Base-by-base conservation (phyloP, 495 filamentous ascomycete species). In the Penicillium psychrofluorescens region DNA sequence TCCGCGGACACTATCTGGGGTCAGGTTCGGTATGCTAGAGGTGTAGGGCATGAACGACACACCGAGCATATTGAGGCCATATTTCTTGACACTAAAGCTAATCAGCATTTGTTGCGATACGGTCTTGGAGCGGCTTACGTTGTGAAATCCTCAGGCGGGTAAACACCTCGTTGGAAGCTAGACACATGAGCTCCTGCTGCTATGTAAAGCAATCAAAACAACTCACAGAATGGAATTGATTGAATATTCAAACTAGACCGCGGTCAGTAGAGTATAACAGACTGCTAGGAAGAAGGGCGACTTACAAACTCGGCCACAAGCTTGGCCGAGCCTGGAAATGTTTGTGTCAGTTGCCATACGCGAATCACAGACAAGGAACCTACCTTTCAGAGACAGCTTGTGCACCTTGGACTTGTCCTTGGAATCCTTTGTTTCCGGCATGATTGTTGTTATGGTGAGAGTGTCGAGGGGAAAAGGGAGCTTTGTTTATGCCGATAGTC, bases 11-110 rank as follows among this genome's bases (percentile, higher is more conserved):
- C 89, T 81, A 44, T 11, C 9, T 38, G 32, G 42, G 22, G 45
- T 61, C 49, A 61, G 51, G 29, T 14, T 13, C 10, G 36, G 29
- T 13, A 34, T 34, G 32, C 9, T 10, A 34, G 32, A 34, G 10
- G 10, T 0, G 32, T 22, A 22, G 29, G 32, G 27, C 30, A 11
- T 11, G 13, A 10, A 9, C 32, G 29, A 64, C 72, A 45, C 67
- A 85, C 81, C 79, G 33, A 96, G 86, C 89, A 98, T 97, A 57
- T 95, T 97, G 52, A 98, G 81, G 55, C 94, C 94, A 81, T 98
- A 98, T 74, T 98, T 98, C 68, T 97, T 97, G 54, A 98, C 89
- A 15, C 83, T 85, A 45, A 29, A 22, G 28, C 8, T 7, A 13
- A 12, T 52, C 37, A 53, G 46, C 15, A 22, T 22, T 4, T 22